These are phyloP conservation scores for Tolypocladium tundrense DNA, from an alignment of 2,329 filamentous ascomycete genomes.

Conservation along the genomic window DNA sequence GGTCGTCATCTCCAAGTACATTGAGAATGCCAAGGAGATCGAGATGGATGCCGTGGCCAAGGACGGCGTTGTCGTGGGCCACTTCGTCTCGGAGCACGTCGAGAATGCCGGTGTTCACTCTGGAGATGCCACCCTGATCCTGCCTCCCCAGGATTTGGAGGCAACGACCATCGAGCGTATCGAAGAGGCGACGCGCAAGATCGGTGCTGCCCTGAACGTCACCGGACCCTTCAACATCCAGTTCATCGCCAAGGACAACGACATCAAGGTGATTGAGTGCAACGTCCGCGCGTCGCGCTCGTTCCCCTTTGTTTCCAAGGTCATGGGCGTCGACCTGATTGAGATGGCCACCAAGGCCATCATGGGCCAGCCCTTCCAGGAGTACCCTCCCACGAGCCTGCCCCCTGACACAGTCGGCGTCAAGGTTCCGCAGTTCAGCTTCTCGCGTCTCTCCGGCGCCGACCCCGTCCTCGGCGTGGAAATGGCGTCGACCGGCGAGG, in stretches of 20 bases:
- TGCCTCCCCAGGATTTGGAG: conserved; percentile 89
- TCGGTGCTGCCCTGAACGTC: conserved; percentile 85
- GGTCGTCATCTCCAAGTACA: conserved; percentile 98
- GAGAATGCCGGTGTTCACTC: conserved; percentile 98
- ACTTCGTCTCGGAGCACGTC: conserved; percentile 97
- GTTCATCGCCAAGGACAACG: conserved; percentile 98
- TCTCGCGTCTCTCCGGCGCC: conserved; percentile 90
- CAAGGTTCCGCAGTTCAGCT: conserved; percentile 98
- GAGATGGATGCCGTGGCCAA: conserved; percentile 98
- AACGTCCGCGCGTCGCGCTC: conserved; percentile 94
- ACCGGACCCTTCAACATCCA: conserved; percentile 98
- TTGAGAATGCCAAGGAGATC: conserved; percentile 98
- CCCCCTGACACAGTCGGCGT: conserved; percentile 81
- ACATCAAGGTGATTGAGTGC: conserved; percentile 99
- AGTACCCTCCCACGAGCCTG: conserved; percentile 70
- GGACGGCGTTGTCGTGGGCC: conserved; percentile 80
- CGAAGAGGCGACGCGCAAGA: conserved; percentile 90
- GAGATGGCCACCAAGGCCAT: conserved; percentile 99
- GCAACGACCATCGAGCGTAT: conserved; percentile 82
- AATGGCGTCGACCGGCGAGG: conserved; percentile 98
- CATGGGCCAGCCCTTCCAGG: conserved; percentile 69
- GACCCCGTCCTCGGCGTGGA: conserved; percentile 96
- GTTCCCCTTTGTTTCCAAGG: conserved; percentile 97
- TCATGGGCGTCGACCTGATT: conserved; percentile 95
- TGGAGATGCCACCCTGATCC: conserved; percentile 89